Percentiles rank a stretch among this genome's conserved stretches.
Evolutionary conservation across 306 rosid species (phyloP).

Genomic region (Macrotyloma uniflorum): DNA sequence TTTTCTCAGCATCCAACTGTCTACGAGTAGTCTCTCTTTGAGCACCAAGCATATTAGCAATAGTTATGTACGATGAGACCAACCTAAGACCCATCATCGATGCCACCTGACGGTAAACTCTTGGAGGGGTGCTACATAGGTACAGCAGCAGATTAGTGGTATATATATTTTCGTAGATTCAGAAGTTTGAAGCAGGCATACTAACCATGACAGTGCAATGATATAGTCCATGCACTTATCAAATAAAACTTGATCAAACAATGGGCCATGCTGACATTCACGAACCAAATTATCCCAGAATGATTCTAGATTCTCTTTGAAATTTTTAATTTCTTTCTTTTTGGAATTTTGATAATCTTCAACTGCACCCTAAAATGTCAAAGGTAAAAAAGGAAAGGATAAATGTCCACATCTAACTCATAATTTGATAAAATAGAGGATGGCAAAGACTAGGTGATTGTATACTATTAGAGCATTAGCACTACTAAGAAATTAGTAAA

Average conservation of each 20-base stretch:
- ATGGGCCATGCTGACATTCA: conserved; percentile 93
- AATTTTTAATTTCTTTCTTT: conserved; percentile 83
- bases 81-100: conserved; percentile 90
- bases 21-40: conserved; percentile 97
- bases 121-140: conserved; percentile 89
- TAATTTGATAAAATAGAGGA: conserved; percentile 15
- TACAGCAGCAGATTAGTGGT: conserved; percentile 37
- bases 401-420: conserved; percentile 22
- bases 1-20: conserved; percentile 97
- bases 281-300: conserved; percentile 87
- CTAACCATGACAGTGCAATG: conserved; percentile 96
- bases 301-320: conserved; percentile 85
- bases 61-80: conserved; percentile 83
- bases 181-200: conserved; percentile 34
- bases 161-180: conserved; percentile 13
- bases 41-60: conserved; percentile 83
- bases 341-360: conserved; percentile 94
- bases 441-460: conserved; percentile 1
- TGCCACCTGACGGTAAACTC: conserved; percentile 96
- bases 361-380: conserved; percentile 69
- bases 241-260: conserved; percentile 84
- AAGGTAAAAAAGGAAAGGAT: conserved; percentile 35
- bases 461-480: not conserved
- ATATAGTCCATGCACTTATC: conserved; percentile 99
- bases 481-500: not conserved